These are phyloP conservation scores for Penicillium sp. DNA, from an alignment of 2,329 filamentous ascomycete genomes.

Conservation along the genomic window DNA sequence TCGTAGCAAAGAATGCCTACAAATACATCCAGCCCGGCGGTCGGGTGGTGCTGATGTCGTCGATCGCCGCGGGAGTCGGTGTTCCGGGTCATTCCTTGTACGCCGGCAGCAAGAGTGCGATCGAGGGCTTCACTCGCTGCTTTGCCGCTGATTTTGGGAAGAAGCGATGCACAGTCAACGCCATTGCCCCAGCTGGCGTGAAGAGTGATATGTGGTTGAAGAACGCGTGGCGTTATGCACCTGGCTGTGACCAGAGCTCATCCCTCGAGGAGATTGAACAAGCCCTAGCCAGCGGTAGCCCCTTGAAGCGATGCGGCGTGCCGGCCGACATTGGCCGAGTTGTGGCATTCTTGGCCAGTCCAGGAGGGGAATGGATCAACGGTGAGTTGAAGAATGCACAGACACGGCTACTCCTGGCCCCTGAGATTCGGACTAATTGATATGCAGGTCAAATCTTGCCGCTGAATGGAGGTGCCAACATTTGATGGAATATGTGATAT, in stretches of 20 bases:
- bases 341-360: slow-evolving; percentile 56
- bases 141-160: slow-evolving; percentile 70
- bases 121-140: slow-evolving; percentile 73
- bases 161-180: slow-evolving; percentile 41
- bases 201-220: slow-evolving; percentile 68
- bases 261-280: slow-evolving; percentile 56
- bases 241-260: slow-evolving; percentile 42
- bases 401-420: not conserved
- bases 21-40: slow-evolving; percentile 69
- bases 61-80: slow-evolving; percentile 65
- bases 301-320: slow-evolving; percentile 59
- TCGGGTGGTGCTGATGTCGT: slow-evolving; percentile 72
- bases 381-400: slow-evolving; percentile 44
- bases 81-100: slow-evolving; percentile 73
- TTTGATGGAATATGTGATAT: slow-evolving; percentile 7
- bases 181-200: slow-evolving; percentile 27
- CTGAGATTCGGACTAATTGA: not conserved
- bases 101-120: slow-evolving; percentile 72
- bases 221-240: slow-evolving; percentile 66
- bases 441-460: slow-evolving; percentile 24
- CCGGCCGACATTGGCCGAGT: slow-evolving; percentile 61
- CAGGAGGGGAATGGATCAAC: slow-evolving; percentile 65
- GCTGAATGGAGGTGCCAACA: slow-evolving; percentile 26
- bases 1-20: slow-evolving; percentile 65
- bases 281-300: slow-evolving; percentile 57